Evolutionary conservation across 345 rosid genomes (phyloP).

Genomic region (Salix caprea): DNA sequence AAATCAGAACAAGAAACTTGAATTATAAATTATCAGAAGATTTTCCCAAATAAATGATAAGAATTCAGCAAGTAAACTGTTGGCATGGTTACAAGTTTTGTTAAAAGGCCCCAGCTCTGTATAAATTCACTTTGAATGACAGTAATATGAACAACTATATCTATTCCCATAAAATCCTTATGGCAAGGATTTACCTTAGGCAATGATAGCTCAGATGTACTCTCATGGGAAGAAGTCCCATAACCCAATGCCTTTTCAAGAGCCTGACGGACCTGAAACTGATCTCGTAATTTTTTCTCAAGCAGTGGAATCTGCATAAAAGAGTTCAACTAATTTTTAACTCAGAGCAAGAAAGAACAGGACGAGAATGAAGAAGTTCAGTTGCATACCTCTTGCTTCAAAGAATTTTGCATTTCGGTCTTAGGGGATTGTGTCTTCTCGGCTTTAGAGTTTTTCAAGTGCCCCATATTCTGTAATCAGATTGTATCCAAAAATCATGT

Average conservation of each 20-base stretch:
- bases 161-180: background rate
- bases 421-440: slow-evolving; percentile 41
- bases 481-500: slow-evolving; percentile 22
- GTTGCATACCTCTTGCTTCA: slow-evolving; percentile 79
- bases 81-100: background rate
- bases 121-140: background rate
- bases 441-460: slow-evolving; percentile 36
- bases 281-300: slow-evolving; percentile 71
- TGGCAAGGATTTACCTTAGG: slow-evolving; percentile 54
- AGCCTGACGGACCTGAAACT: slow-evolving; percentile 65
- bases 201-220: slow-evolving; percentile 36
- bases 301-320: slow-evolving; percentile 69
- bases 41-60: background rate
- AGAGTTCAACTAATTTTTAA: background rate
- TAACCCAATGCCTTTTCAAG: slow-evolving; percentile 85
- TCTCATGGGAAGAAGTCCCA: slow-evolving; percentile 37
- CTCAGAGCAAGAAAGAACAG: background rate
- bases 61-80: background rate
- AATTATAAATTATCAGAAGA: slow-evolving; percentile 1
- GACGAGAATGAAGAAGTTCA: slow-evolving; percentile 3
- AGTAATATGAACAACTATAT: background rate
- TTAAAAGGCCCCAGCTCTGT: background rate
- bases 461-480: slow-evolving; percentile 56
- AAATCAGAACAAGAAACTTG: background rate
- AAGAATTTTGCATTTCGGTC: slow-evolving; percentile 47